Conservation (phyloP, 192 early-diverging fungal genomes). For the Dimargaris verticillata region DNA sequence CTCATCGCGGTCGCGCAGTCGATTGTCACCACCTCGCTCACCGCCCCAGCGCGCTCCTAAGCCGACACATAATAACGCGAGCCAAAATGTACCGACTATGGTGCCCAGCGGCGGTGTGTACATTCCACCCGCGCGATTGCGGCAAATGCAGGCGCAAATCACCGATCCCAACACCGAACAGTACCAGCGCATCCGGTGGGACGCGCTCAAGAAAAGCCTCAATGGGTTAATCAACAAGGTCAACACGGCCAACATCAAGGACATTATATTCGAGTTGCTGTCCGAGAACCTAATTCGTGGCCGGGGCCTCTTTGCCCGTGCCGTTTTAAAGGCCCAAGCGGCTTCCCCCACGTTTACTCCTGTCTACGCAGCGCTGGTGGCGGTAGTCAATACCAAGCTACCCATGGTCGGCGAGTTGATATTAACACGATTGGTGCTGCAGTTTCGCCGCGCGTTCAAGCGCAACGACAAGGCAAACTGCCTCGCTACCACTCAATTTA, state of each 20-base stretch:
- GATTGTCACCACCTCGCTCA: no score
- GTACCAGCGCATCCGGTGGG: conserved; percentile 75
- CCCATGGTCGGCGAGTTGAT: conserved; percentile 81
- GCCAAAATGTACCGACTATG: no score
- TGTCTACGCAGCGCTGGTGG: conserved; percentile 73
- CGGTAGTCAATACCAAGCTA: conserved; percentile 87
- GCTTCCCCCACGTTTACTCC: conserved; percentile 78
- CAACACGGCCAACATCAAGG: conserved; percentile 78
- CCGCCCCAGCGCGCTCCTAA: no score
- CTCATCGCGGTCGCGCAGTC: no score
- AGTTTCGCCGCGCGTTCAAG: conserved; percentile 81
- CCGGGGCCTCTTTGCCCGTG: conserved; percentile 69
- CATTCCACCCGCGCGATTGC: conserved; percentile 58
- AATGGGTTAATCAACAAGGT: conserved; percentile 94
- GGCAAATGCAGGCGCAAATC: conserved; percentile 51
- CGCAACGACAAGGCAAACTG: conserved; percentile 80
- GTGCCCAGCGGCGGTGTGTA: conserved; percentile 27
- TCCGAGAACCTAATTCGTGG: conserved; percentile 82
- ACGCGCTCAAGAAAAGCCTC: conserved; percentile 81
- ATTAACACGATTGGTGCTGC: conserved; percentile 62
- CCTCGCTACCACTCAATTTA: conserved; percentile 65
- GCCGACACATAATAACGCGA: no score
- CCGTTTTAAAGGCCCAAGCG: conserved; percentile 78
- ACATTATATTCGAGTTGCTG: conserved; percentile 77
- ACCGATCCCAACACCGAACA: conserved; percentile 47